Evolutionary conservation across 305 asterid species (phyloP).

Genomic region (Fraxinus angustifolia): DNA sequence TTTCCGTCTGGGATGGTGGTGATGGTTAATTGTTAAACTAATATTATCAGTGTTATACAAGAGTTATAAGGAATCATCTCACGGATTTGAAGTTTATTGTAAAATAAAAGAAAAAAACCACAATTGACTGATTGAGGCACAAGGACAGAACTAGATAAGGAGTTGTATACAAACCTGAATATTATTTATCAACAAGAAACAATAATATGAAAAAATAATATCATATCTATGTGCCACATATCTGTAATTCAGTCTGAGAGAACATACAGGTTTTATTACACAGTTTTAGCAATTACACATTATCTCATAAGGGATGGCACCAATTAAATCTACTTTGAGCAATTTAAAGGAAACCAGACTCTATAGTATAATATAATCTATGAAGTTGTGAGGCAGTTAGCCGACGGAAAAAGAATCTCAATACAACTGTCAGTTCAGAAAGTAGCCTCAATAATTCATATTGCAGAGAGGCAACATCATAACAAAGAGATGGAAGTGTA

Average conservation of each 20-base stretch:
- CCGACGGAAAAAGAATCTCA: background rate
- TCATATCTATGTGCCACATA: background rate
- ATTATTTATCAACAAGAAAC: background rate
- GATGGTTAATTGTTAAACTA: background rate
- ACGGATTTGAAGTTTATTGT: background rate
- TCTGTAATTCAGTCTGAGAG: background rate
- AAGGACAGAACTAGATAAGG: background rate
- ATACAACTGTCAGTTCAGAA: background rate
- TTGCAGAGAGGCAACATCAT: slow-evolving; percentile 8
- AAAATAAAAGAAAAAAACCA: background rate
- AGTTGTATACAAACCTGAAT: background rate
- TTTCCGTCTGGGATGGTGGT: background rate
- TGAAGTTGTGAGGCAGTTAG: background rate
- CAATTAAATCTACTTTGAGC: background rate
- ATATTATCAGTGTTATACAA: background rate
- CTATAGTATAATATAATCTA: background rate
- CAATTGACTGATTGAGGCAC: background rate
- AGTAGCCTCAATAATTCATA: background rate
- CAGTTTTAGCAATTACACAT: background rate
- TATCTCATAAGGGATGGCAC: background rate
- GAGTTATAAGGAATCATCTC: background rate
- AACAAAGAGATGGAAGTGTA: slow-evolving; percentile 18
- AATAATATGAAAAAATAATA: background rate
- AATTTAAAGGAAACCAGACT: background rate
- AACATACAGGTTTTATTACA: background rate